Percentiles rank a stretch among this genome's conserved stretches.
These are phyloP conservation scores for Silene uniflora DNA, from an alignment of 148 eudicot genomes.

Conservation along the genomic window DNA sequence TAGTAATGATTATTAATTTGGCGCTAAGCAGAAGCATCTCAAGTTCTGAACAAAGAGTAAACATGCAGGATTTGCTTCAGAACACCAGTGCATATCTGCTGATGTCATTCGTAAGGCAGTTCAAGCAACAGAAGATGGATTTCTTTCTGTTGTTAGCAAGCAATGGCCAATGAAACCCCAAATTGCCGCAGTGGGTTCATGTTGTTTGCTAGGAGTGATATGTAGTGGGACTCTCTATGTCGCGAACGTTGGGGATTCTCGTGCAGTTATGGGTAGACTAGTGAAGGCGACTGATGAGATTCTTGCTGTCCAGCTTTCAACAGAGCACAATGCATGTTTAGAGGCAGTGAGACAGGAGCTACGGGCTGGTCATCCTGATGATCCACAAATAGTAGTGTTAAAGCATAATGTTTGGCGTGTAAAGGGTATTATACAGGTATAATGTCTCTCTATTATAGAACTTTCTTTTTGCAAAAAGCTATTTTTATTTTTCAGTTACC, in stretches of 20 bases:
- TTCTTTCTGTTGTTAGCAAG: slow-evolving; percentile 57
- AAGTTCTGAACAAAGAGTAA: neutral
- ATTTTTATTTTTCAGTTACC: neutral
- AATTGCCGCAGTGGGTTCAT: slow-evolving; percentile 81
- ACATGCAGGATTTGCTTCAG: slow-evolving; percentile 60
- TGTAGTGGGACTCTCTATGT: slow-evolving; percentile 60
- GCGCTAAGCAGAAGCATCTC: neutral
- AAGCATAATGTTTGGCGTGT: slow-evolving; percentile 91
- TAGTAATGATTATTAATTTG: neutral
- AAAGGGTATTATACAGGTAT: slow-evolving; percentile 83
- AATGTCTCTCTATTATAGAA: neutral
- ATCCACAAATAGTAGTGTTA: slow-evolving; percentile 70
- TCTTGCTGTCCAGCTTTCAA: slow-evolving; percentile 64
- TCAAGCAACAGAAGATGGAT: slow-evolving; percentile 84
- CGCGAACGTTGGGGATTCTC: slow-evolving; percentile 79
- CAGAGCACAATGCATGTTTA: slow-evolving; percentile 69
- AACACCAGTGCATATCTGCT: slow-evolving; percentile 65
- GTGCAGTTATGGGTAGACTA: slow-evolving; percentile 77
- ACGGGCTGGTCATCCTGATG: slow-evolving; percentile 72
- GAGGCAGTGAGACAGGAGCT: slow-evolving; percentile 80
- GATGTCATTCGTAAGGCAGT: slow-evolving; percentile 75
- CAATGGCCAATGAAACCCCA: slow-evolving; percentile 76
- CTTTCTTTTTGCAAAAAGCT: neutral
- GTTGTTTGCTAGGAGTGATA: slow-evolving; percentile 68
- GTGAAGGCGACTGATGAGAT: slow-evolving; percentile 75